Conservation (phyloP, 768 basidiomycete genomes). For the Leucosporidium creatinivorum region DNA sequence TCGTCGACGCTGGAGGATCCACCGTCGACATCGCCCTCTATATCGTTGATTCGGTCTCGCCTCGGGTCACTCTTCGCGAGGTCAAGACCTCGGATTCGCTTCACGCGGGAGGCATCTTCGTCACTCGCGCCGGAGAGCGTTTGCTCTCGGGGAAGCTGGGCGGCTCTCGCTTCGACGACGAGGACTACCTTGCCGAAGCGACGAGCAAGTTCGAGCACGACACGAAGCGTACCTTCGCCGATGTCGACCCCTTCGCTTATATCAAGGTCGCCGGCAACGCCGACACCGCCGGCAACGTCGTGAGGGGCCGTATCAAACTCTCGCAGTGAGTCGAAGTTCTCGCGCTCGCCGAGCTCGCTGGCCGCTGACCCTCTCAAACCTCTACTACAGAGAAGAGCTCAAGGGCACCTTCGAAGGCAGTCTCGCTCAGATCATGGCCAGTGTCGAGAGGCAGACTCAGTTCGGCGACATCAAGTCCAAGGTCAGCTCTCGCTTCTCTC, state of each 20-base stretch:
- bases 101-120: background rate
- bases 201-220: background rate
- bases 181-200: background rate
- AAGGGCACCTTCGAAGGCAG: background rate
- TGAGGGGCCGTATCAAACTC: too few relatives aligned
- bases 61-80: background rate
- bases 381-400: constrained; percentile 3
- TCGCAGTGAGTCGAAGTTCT: background rate
- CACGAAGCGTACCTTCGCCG: background rate
- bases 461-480: background rate
- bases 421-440: background rate
- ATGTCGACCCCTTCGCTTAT: too few relatives aligned
- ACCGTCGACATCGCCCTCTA: constrained; percentile 1
- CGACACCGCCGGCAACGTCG: background rate
- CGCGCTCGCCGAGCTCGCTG: too few relatives aligned
- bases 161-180: background rate
- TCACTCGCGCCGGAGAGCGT: background rate
- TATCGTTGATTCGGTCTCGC: background rate
- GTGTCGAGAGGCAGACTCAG: background rate
- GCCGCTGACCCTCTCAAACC: too few relatives aligned
- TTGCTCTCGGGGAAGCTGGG: background rate
- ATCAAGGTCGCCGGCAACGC: background rate
- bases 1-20: background rate
- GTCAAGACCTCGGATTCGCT: constrained; percentile 2
- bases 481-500: background rate